Base-by-base conservation (phyloP, 2,329 filamentous ascomycete species). In the Talaromyces atroroseus region DNA sequence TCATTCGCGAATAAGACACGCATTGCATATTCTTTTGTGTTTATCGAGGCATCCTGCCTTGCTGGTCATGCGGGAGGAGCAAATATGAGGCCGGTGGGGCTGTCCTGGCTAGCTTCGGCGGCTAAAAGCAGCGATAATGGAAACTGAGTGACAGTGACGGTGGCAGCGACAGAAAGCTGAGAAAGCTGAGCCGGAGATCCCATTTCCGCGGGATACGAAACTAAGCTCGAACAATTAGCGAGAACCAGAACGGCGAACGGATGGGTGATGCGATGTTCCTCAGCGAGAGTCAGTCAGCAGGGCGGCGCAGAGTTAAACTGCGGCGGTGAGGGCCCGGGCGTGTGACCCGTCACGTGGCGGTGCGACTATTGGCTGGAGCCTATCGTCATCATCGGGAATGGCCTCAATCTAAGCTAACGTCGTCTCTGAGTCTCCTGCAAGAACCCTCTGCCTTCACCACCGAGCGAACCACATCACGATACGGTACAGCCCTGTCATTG, bases 301-400 rank as follows among this genome's bases (percentile, higher is more conserved):
- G n/a, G n/a, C n/a, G n/a, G n/a, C n/a, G n/a, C n/a, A n/a, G n/a
- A n/a, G n/a, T n/a, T n/a, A n/a, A n/a, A 10, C 10, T 18, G 38
- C 23, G 56, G 47, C 50, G 50, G 51, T 58, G 56, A 58, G 23
- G 45, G 18, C 32, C 12, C 46, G n/a, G 34, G 36, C 50, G 51
- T 49, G 50, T 58, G 56, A 58, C 56, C 50, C 16, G 20, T 58
- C 56, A 58, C 56, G 56, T 58, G 56, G 18, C 47, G 2, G 36
- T 1, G 24, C 45, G 36, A 26, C 51, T 32, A 58, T 58, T 58
- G 56, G 56, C 18, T 23, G 38, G 29, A 12, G 56, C 38, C 50
- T 58, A n/a, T 54, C 56, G 56, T 58, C 56, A 58, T 58, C 23
- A 58, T 58, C 23, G 36, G 32, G 45, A 36, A 54, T 54, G 45